Evolutionary conservation across 2,329 filamentous ascomycete species (phyloP), one percentile per base, ranked within the genome.

Genomic region (Fusarium graminum): DNA sequence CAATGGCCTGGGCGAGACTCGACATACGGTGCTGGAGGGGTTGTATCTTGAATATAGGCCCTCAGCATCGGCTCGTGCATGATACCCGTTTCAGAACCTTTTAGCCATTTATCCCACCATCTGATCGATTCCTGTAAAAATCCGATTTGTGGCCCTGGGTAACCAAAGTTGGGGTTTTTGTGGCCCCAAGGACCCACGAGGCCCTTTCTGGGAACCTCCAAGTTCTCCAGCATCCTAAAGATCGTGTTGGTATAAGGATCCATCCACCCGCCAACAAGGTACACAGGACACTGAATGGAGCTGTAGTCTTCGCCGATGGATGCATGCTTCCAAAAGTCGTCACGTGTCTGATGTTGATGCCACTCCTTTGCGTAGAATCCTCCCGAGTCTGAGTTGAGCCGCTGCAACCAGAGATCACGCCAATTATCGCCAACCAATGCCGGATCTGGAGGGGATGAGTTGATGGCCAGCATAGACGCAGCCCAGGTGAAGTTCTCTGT

Each of bases 101-200:
- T 57, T 13, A 57, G 1, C 53, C 53, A 57, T 6, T 54, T 57
- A 25, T 57, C 53, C 53, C 53, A 57, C 53, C 53, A 57, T 2
- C 49, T 32, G 3, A 54, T 44, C 0, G 53, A 54, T 12, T 57
- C 53, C 4, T 57, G 53, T 5, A 57, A 5, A 10, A 57, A 57
- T 0, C 53, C 53, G 39, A 57, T 57, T 10, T 57, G 53, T 1
- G 53, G 53, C 0, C 53, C 53, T 1, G 53, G 53, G 10, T 57
- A 54, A 3, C 53, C 53, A 6, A 57, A 57, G 16, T 57, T 57
- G 0, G 53, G 53, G 9, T 57, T 44, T 5, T 57, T 57, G 13
- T 57, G 53, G 1, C 53, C 53, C 53, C 53, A 56, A 4, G 54
- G 54, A 2, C 50, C 54, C 9, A 58, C 50, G 6, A 58, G 54